Base-by-base conservation (phyloP, 148 eudicot species). In the Gaultheria prostrata region DNA sequence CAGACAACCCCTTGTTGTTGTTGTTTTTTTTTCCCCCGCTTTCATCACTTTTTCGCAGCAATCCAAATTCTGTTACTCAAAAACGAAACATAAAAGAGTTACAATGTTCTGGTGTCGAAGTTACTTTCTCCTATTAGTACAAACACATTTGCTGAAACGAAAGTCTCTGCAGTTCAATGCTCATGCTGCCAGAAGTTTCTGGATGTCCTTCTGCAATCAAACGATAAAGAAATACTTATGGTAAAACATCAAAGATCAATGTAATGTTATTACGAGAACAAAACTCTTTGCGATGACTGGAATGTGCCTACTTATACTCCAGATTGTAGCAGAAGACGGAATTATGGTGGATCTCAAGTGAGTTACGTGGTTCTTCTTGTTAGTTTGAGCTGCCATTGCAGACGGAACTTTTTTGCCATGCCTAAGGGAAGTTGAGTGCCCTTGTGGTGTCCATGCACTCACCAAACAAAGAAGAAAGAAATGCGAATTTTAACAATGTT, bases 131-230 rank as follows among this genome's bases (percentile, higher is more conserved):
- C 4, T 53, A 12, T 53, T 3, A 53, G 56, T 53, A 53, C 56
- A 53, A 53, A 53, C 56, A 14, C 2, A 53, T 53, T 53, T 12
- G 56, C 20, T 53, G 18, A 53, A 53, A 53, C 18, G 56, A 53
- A 53, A 11, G 18, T 28, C 39, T 67, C 20, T 67, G 72, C 39
- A 30, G 72, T 67, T 67, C 72, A 67, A 28, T 13, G 33, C 39
- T 67, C 72, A 67, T 0, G 72, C 72, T 67, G 72, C 72, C 72
- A 67, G 72, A 28, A 67, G 35, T 14, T 67, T 67, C 72, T 67
- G 35, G 35, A 67, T 67, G 39, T 67, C 72, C 39, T 67, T 67
- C 72, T 67, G 72, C 72, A 67, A 67, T 67, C 20, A 67, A 12
- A 67, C 0, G 20, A 13, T 7, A 30, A 50, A 13, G 13, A 50